These are phyloP conservation scores for Penicillium cinerascens DNA, from an alignment of 495 filamentous ascomycete genomes.

Conservation along the genomic window DNA sequence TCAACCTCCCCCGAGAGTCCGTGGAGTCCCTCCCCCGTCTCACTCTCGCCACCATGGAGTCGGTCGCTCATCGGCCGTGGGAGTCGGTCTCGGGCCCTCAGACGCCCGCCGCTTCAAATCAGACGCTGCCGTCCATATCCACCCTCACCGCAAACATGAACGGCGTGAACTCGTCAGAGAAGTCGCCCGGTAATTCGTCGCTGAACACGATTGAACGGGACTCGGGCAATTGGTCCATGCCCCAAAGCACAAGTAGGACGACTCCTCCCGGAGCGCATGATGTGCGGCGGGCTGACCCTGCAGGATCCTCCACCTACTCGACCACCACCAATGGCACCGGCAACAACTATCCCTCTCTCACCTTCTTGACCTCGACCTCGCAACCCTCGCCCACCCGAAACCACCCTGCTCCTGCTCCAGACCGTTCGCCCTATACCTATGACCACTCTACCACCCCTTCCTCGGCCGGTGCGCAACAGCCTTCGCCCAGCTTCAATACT, in stretches of 20 bases:
- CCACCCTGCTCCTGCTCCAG: conserved; percentile 37
- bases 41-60: conserved; percentile 33
- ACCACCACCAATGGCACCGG: conserved; percentile 46
- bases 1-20: not conserved
- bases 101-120: conserved; percentile 34
- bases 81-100: conserved; percentile 39
- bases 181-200: conserved; percentile 44
- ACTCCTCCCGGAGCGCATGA: conserved; percentile 5
- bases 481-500: conserved; percentile 42
- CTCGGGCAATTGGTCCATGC: conserved; percentile 51
- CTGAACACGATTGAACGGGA: conserved; percentile 49
- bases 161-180: conserved; percentile 30
- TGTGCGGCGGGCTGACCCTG: conserved; percentile 24
- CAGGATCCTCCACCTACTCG: conserved; percentile 56
- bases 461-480: conserved; percentile 42
- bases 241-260: conserved; percentile 49
- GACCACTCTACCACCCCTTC: conserved; percentile 45
- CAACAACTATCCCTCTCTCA: conserved; percentile 47
- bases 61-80: conserved; percentile 42
- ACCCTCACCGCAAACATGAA: conserved; percentile 46
- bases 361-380: conserved; percentile 46
- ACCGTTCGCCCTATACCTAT: conserved; percentile 42
- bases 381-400: conserved; percentile 50
- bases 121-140: conserved; percentile 48
- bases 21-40: too few relatives aligned